Conservation (phyloP, 352 stramenopile species). For the Pythium apleroticum region DNA sequence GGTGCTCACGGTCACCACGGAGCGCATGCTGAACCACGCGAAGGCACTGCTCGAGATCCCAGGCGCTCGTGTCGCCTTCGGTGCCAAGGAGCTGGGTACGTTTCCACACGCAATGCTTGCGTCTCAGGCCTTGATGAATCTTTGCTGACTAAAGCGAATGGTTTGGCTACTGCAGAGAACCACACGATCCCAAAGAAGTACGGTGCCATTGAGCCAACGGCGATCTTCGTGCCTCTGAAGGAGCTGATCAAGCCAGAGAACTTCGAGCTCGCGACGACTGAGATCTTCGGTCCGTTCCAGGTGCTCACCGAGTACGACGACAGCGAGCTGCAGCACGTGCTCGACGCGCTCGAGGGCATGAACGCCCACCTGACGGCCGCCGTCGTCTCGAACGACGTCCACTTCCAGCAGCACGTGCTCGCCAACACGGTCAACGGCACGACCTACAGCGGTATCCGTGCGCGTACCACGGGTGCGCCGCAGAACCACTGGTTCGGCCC, state of each 20-base stretch:
- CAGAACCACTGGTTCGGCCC: conserved; percentile 97
- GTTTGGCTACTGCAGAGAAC: conserved; percentile 45
- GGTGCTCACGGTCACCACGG: conserved; percentile 96
- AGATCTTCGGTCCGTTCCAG: conserved; percentile 99
- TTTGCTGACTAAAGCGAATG: not conserved
- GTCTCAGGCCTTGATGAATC: not conserved
- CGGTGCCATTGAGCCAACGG: conserved; percentile 96
- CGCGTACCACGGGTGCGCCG: conserved; percentile 93
- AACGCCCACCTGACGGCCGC: conserved; percentile 97
- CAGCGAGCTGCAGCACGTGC: conserved; percentile 84
- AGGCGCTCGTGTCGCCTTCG: conserved; percentile 94
- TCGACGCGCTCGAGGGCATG: conserved; percentile 95
- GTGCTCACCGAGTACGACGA: conserved; percentile 95
- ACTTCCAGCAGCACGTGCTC: conserved; percentile 94
- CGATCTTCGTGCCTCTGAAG: conserved; percentile 96
- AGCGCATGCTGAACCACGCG: conserved; percentile 94
- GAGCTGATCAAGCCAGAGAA: conserved; percentile 95
- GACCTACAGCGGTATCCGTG: conserved; percentile 96
- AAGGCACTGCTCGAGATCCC: conserved; percentile 91
- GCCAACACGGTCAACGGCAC: conserved; percentile 99
- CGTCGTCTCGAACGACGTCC: conserved; percentile 96
- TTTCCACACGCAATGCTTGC: too few species aligned
- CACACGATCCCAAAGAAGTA: conserved; percentile 96
- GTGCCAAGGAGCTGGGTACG: conserved; percentile 88
- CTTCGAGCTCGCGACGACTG: conserved; percentile 93